Conservation (phyloP, 2,329 filamentous ascomycete genomes). For the Xylariaceae sp. region DNA sequence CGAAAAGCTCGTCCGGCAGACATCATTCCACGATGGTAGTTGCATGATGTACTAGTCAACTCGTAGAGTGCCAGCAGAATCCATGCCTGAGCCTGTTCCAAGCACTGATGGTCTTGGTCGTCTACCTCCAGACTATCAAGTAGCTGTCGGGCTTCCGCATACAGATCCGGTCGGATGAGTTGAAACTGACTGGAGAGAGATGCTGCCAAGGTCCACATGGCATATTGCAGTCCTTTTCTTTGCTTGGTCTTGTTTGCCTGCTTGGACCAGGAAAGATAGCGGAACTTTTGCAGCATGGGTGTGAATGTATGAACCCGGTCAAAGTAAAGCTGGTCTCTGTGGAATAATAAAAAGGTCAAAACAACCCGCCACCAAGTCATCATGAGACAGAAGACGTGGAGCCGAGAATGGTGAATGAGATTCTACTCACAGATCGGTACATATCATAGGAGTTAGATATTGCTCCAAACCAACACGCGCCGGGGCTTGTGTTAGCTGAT, state of each 20-base stretch:
- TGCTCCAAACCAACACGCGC: not conserved
- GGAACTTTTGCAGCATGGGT: constrained; percentile 26
- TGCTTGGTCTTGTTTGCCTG: constrained; percentile 16
- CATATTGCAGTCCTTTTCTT: constrained; percentile 26
- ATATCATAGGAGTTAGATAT: constrained; percentile 16
- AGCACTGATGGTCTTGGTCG: not conserved
- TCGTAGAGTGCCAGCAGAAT: constrained; percentile 13
- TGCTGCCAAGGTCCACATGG: constrained; percentile 31
- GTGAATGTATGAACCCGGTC: constrained; percentile 28
- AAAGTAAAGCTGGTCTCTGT: constrained; percentile 23
- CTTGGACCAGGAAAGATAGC: constrained; percentile 23
- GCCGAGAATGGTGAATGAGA: too few species aligned
- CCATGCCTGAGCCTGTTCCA: constrained; percentile 14
- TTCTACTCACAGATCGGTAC: constrained; percentile 13
- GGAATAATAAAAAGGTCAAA: not conserved
- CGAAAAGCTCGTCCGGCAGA: constrained; percentile 14
- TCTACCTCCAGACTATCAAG: constrained; percentile 24
- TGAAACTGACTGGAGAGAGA: constrained; percentile 30
- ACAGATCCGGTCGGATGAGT: constrained; percentile 20
- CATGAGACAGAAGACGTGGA: not conserved
- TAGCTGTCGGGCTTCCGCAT: constrained; percentile 25
- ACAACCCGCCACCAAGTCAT: not conserved
- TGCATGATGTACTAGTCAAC: constrained; percentile 1
- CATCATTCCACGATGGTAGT: constrained; percentile 12
- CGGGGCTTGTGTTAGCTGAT: not conserved